Base-by-base conservation (phyloP, 164 flowering plant genomes). In the Akebia trifoliata region DNA sequence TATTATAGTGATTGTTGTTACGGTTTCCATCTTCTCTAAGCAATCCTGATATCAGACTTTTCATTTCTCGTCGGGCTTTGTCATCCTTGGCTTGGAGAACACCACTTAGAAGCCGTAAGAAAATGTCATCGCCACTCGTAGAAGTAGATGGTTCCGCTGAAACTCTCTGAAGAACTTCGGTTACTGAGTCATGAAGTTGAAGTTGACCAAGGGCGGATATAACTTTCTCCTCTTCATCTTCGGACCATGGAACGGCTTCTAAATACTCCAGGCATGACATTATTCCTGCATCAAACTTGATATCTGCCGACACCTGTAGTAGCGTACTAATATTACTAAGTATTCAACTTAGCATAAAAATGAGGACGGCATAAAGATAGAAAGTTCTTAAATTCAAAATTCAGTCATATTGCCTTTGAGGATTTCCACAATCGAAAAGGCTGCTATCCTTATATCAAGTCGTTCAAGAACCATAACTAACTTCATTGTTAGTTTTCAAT, bases 181-280 rank as follows among this genome's bases (percentile, higher is more conserved):
- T 24, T 1, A 54, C 65, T 1, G 76, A 67, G 31, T 67, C 71
- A 30, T 72, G 65, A 59, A 87, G 84, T 65, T 79, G 71, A 61
- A 86, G 91, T 58, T 82, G 68, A 59, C 34, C 55, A 17, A 92
- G 81, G 50, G 59, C 65, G 29, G 76, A 76, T 31, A 89, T 61
- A 4, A 92, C 75, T 52, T 70, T 80, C 60, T 81, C 83, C 66
- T 86, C 95, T 66, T 92, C 96, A 32, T 83, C 87, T 53, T 83
- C 87, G 11, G 93, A 66, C 97, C 98, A 92, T 15, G 98, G 98
- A 57, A 84, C 78, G 18, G 95, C 89, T 72, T 89, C 95, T 73
- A 92, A 65, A 64, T 80, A 80, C 46, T 86, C 90, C 52, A 92
- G 66, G 67, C 98, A 92, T n/a, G 87, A 77, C 43, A 31, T 34